phyloP scores from a whole-genome alignment of 805 yeast genomes.

The Candida caryicola region DNA sequence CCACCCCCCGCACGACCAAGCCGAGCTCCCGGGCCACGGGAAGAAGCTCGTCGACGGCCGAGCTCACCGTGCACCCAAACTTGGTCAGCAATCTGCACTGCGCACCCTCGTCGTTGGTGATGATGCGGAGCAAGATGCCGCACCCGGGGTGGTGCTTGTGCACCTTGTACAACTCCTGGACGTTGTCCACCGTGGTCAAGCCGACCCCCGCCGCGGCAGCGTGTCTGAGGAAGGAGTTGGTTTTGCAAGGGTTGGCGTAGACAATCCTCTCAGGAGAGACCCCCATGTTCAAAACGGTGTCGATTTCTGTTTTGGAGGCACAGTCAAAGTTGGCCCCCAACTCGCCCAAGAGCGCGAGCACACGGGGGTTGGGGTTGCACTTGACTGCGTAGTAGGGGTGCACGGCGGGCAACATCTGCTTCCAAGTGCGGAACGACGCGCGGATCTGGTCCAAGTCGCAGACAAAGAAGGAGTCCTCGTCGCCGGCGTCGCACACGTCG shows the following conservation, averaged over 20 bases:
- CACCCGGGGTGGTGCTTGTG: constrained; percentile 65
- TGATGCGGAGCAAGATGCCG: constrained; percentile 70
- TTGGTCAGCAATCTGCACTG: constrained; percentile 84
- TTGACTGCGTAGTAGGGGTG: constrained; percentile 93
- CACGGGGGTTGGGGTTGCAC: constrained; percentile 73
- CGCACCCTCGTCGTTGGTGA: constrained; percentile 86
- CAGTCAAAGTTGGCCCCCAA: constrained; percentile 86
- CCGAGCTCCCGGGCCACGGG: constrained; percentile 58
- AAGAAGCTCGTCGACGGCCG: constrained; percentile 53
- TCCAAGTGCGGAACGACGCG: constrained; percentile 66
- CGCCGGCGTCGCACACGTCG: constrained; percentile 66
- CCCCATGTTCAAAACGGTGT: constrained; percentile 58
- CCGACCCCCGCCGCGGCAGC: constrained; percentile 57
- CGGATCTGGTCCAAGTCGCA: constrained; percentile 77
- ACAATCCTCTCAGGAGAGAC: constrained; percentile 65
- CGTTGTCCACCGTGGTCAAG: constrained; percentile 86
- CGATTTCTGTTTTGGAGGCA: constrained; percentile 86
- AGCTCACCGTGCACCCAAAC: constrained; percentile 72
- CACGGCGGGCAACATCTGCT: constrained; percentile 60
- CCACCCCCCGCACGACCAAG: constrained; percentile 75
- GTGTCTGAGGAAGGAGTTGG: constrained; percentile 73
- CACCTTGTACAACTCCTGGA: constrained; percentile 78
- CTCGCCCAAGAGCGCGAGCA: constrained; percentile 54
- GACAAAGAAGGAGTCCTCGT: constrained; percentile 83
- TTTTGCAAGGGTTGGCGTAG: constrained; percentile 93